These are phyloP conservation scores for Rhizoctonia solani DNA, from an alignment of 1,284 basidiomycete genomes.

Conservation along the genomic window DNA sequence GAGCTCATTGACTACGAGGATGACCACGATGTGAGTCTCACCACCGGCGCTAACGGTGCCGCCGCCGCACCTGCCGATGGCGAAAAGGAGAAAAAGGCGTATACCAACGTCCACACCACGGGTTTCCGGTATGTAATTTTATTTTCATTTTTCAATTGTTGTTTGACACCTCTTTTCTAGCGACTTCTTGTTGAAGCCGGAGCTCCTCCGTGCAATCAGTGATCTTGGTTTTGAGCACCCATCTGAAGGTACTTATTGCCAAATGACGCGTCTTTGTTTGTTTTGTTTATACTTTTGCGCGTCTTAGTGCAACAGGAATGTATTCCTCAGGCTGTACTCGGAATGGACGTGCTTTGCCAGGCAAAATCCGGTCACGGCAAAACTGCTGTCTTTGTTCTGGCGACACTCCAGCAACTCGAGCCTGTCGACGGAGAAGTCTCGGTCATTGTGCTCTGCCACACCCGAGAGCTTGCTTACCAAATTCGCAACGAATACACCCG, in stretches of 20 bases:
- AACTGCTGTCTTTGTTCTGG: constrained; percentile 98
- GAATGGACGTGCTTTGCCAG: constrained; percentile 99
- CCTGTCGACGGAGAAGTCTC: constrained; percentile 98
- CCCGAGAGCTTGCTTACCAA: constrained; percentile 98
- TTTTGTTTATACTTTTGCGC: constrained; percentile 25
- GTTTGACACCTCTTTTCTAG: constrained; percentile 52
- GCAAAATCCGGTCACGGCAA: constrained; percentile 99
- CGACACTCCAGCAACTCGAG: constrained; percentile 97
- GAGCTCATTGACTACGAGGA: constrained; percentile 85
- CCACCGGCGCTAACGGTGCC: constrained; percentile 61
- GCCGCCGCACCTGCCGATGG: constrained; percentile 63
- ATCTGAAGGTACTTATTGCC: constrained; percentile 80
- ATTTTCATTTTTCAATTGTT: neutral
- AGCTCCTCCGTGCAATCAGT: constrained; percentile 95
- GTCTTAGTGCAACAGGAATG: constrained; percentile 97
- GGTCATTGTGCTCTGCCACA: constrained; percentile 98
- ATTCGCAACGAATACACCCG: constrained; percentile 99
- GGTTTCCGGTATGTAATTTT: constrained; percentile 79
- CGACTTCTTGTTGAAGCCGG: constrained; percentile 97
- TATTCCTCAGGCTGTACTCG: constrained; percentile 98
- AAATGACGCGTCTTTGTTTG: constrained; percentile 18
- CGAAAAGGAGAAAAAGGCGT: constrained; percentile 93
- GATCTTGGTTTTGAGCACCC: constrained; percentile 99
- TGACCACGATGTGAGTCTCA: constrained; percentile 77
- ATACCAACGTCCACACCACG: constrained; percentile 95